Evolutionary conservation across 768 basidiomycete genomes (phyloP).

Genomic region (Xerocomellus dryophilus): DNA sequence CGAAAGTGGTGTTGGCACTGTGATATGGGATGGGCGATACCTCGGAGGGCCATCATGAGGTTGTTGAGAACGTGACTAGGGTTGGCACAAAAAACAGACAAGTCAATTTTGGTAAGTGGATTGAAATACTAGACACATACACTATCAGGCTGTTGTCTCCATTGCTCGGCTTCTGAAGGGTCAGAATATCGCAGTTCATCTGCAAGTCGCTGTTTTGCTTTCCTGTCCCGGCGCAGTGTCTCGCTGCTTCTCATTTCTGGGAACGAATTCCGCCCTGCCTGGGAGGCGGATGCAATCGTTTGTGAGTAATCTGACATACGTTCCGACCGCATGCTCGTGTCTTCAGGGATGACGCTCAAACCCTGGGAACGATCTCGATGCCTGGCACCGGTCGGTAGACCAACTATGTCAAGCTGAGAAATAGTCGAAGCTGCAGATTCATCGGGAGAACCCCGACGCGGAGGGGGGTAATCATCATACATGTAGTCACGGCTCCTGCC

Average conservation of each 20-base stretch:
- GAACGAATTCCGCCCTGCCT: conserved; percentile 11
- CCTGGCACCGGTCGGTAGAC: conserved; percentile 19
- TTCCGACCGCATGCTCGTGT: conserved; percentile 28
- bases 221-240: conserved; percentile 13
- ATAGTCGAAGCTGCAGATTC: conserved; percentile 29
- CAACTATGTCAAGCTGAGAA: conserved; percentile 34
- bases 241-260: conserved; percentile 21
- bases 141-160: conserved; percentile 25
- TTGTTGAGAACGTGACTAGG: conserved; percentile 20
- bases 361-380: conserved; percentile 24
- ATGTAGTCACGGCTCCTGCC: conserved; percentile 22
- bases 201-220: conserved; percentile 30
- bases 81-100: background rate
- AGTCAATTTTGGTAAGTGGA: background rate
- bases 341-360: conserved; percentile 34
- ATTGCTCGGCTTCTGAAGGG: conserved; percentile 30
- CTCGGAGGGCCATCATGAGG: conserved; percentile 9
- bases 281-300: conserved; percentile 18
- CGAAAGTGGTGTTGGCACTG: conserved; percentile 27
- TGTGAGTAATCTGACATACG: conserved; percentile 25
- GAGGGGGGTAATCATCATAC: conserved; percentile 19
- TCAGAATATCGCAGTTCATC: conserved; percentile 37
- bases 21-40: conserved; percentile 20
- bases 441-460: conserved; percentile 27
- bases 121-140: conserved; percentile 11